These are phyloP conservation scores for Fermentozyma sake DNA, from an alignment of 1,139 yeast species.

Conservation along the genomic window DNA sequence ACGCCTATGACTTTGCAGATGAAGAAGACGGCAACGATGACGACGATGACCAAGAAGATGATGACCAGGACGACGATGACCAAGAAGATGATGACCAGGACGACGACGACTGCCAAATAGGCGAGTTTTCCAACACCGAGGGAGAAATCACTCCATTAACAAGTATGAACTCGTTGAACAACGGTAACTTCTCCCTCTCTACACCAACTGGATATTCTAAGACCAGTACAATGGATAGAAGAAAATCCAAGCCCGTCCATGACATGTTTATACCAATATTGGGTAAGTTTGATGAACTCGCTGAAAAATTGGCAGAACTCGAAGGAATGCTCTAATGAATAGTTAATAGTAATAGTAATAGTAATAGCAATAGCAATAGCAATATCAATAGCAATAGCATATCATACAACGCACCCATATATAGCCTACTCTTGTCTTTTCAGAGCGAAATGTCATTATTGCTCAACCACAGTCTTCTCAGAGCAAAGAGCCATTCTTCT, in stretches of 20 bases:
- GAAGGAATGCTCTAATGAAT: conserved; percentile 20
- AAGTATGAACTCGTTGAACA: conserved; percentile 31
- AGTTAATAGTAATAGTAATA: conserved; percentile 1
- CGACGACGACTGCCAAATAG: conserved; percentile 3
- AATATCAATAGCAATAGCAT: too few species aligned
- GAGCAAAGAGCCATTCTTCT: too few species aligned
- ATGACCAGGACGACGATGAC: conserved; percentile 10
- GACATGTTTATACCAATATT: conserved; percentile 48
- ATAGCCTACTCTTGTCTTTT: too few species aligned
- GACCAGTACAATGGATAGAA: conserved; percentile 9
- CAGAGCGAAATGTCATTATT: too few species aligned
- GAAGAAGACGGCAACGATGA: conserved; percentile 11
- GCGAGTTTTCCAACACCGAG: too few species aligned
- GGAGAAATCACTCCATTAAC: conserved; percentile 33
- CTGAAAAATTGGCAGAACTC: conserved; percentile 41
- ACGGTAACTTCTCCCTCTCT: conserved; percentile 9
- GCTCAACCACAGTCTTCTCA: too few species aligned
- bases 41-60: conserved; percentile 9
- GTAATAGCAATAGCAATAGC: background rate
- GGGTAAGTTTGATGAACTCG: conserved; percentile 43
- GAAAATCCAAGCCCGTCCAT: conserved; percentile 35
- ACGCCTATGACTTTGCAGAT: too few species aligned
- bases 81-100: conserved; percentile 10
- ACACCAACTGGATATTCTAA: conserved; percentile 5
- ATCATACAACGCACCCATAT: too few species aligned